Evolutionary conservation across 2,329 filamentous ascomycete genomes (phyloP), one percentile per base, ranked within the genome.

Genomic region (Plenodomus biglobosus): DNA sequence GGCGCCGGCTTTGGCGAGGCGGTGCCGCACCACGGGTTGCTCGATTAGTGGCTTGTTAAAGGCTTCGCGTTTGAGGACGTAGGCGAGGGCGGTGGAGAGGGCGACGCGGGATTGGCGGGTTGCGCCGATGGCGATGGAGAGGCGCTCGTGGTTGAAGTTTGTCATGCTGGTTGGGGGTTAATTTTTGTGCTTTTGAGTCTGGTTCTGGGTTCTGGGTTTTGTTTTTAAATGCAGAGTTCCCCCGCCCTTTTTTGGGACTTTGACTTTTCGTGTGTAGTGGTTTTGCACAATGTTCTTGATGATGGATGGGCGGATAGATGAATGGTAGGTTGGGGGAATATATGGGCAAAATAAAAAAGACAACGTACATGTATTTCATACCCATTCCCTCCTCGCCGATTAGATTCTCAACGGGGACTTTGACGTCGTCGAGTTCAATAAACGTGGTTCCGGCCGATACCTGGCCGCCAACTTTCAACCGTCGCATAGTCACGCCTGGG

Each of bases 121-220:
- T 1, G 81, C 79, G 0, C 81, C 80, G 13, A 90, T 81, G 1
- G 83, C 77, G 53, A 90, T 87, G 15, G 78, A 78, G 10, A 90
- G 75, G 0, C 87, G 81, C 69, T 91, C 87, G 68, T 90, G 86
- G 73, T 90, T 90, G 79, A 90, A 90, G 72, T 90, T 88, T 44
- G 82, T 85, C 85, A 88, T 88, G 46, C 56, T 59, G 34, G 13
- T 15, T 10, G 3, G n/a, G n/a, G n/a, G n/a, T n/a, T n/a, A n/a
- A n/a, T n/a, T n/a, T n/a, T n/a, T n/a, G n/a, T n/a, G n/a, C n/a
- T n/a, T n/a, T n/a, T n/a, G n/a, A n/a, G n/a, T n/a, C n/a, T n/a
- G n/a, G n/a, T n/a, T n/a, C n/a, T n/a, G n/a, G n/a, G n/a, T n/a
- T n/a, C n/a, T n/a, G n/a, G n/a, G n/a, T n/a, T n/a, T n/a, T n/a